Base-by-base conservation (phyloP, 2,329 filamentous ascomycete species). In the Cladorrhinum sp. region DNA sequence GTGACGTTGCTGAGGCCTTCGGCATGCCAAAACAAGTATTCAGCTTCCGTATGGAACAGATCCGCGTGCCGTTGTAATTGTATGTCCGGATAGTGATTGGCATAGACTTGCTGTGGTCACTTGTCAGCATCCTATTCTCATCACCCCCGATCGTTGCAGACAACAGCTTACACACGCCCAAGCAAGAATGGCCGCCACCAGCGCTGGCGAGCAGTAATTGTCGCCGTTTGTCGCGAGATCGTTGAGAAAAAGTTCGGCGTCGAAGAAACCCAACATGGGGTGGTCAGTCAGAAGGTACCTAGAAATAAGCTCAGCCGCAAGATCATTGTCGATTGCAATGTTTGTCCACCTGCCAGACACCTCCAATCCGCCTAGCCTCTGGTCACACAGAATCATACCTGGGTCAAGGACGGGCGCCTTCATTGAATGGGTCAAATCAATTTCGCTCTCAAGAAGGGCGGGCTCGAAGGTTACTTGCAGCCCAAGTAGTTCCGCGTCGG, bases 251-350 rank as follows among this genome's bases (percentile, higher is more conserved):
- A 65, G 55, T 18, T 65, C 57, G n/a, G 51, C 55, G n/a, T 65
- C 59, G 36, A 66, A 64, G 8, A 65, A 49, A 9, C 50, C 51
- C 23, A 63, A 57, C 2, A 62, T 30, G 1, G 62, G 39, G 51
- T 65, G 58, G 39, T 67, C 65, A 14, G 55, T 58, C 20, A 55
- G 28, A 6, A 67, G 46, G 26, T 67, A 65, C 6, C 61, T 58
- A 1, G 64, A 66, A 3, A 66, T 46, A 2, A 62, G 58, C 3
- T 48, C 26, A 9, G 61, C 61, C 2, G 64, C 64, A n/a, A 66
- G 30, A 2, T 55, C 55, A 24, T 62, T 36, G 2, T 53, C 18
- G n/a, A 66, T 64, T 14, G 23, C 24, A 2, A 65, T 61, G 14
- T 58, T 55, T 10, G 64, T 66, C 65, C 65, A 67, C 4, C 0